A percentile compares a stretch with the other conserved stretches of the same genome.
These are phyloP conservation scores for Mycogone perniciosa DNA, from an alignment of 2,329 filamentous ascomycete genomes.

Conservation along the genomic window DNA sequence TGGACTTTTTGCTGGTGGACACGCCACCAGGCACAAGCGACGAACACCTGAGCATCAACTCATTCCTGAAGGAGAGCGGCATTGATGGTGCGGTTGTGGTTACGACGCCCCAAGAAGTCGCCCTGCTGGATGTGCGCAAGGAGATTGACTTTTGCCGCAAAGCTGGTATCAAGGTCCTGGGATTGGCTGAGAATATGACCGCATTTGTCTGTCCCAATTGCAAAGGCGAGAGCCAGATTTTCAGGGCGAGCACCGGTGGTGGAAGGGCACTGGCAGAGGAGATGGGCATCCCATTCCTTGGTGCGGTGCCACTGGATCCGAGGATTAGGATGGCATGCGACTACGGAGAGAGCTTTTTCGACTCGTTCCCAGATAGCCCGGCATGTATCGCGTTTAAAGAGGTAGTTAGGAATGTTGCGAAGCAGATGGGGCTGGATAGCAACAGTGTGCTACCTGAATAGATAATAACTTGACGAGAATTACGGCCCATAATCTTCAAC, in stretches of 20 bases:
- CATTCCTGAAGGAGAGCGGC: constrained; percentile 81
- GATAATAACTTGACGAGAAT: constrained; percentile 14
- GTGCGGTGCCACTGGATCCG: constrained; percentile 84
- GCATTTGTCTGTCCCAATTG: constrained; percentile 95
- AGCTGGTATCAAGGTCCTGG: constrained; percentile 80
- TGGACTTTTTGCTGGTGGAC: constrained; percentile 90
- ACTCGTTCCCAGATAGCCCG: constrained; percentile 87
- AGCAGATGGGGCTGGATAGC: constrained; percentile 58
- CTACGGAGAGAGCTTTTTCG: constrained; percentile 95
- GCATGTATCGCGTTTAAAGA: constrained; percentile 74
- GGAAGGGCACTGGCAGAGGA: constrained; percentile 74
- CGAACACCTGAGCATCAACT: constrained; percentile 91
- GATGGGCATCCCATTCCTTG: constrained; percentile 81
- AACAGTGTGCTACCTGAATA: constrained; percentile 43
- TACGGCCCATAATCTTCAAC: constrained; percentile 3
- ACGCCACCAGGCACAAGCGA: constrained; percentile 94
- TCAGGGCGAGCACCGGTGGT: constrained; percentile 85
- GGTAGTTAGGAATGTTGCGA: constrained; percentile 69
- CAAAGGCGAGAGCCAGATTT: constrained; percentile 75
- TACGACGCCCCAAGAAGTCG: constrained; percentile 91
- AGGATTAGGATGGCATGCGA: constrained; percentile 95
- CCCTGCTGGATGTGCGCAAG: constrained; percentile 86
- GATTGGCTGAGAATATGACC: constrained; percentile 96
- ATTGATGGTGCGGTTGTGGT: constrained; percentile 92
- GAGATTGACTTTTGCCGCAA: constrained; percentile 98